Evolutionary conservation across 495 filamentous ascomycete species (phyloP).

Genomic region (Neurospora tetrasperma): DNA sequence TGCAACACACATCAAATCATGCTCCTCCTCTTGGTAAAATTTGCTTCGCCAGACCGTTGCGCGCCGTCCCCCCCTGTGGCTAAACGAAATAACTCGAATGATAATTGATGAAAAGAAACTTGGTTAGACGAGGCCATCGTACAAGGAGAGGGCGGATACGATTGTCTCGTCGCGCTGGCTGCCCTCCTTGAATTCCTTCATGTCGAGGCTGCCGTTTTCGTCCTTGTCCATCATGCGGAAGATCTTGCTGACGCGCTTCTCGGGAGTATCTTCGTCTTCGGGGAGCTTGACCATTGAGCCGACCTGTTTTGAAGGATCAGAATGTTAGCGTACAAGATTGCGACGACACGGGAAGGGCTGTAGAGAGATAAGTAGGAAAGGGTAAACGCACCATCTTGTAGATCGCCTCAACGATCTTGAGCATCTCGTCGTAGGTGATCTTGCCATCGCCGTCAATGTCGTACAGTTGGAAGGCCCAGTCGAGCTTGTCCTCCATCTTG

Average conservation of each 20-base stretch:
- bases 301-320: constrained; percentile 45
- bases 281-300: constrained; percentile 98
- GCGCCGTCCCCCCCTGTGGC: neutral
- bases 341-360: neutral
- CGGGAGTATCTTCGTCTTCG: constrained; percentile 95
- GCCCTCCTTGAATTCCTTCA: constrained; percentile 97
- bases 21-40: neutral
- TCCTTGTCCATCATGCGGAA: constrained; percentile 99
- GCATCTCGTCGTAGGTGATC: constrained; percentile 98
- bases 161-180: constrained; percentile 99
- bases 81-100: neutral
- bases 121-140: constrained; percentile 82
- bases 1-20: neutral
- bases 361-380: neutral
- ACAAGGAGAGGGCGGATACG: constrained; percentile 89
- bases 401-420: constrained; percentile 96
- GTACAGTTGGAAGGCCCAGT: constrained; percentile 99
- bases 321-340: constrained; percentile 10
- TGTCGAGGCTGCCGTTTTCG: constrained; percentile 85
- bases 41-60: neutral
- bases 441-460: constrained; percentile 98
- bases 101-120: neutral
- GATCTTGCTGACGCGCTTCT: constrained; percentile 96
- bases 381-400: constrained; percentile 83
- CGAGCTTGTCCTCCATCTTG: constrained; percentile 98